Evolutionary conservation across 2,329 filamentous ascomycete genomes (phyloP), one percentile per base, ranked within the genome.

Genomic region (Aspergillus uvarum): DNA sequence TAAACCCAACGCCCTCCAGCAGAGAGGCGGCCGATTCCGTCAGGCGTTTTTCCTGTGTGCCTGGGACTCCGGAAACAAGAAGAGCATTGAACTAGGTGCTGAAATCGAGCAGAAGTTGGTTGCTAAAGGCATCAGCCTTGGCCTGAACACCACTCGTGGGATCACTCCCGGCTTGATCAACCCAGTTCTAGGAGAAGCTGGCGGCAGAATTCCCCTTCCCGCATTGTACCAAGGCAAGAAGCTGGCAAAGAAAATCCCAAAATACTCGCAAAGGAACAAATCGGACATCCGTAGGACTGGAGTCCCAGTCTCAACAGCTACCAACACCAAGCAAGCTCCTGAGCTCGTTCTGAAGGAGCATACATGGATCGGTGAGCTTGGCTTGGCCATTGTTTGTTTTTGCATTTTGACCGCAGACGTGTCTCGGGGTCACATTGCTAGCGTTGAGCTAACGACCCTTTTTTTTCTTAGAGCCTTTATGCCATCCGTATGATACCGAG

Each of bases 1-100:
- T 2, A 58, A 54, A 0, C 47, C 54, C 1, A 74, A 74, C 22
- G 64, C 70, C 10, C 55, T 75, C 1, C 70, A 74, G 58, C 70
- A 71, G 54, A 63, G 68, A 3, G 56, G 60, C 8, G 69, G 68
- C 7, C 51, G 71, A 8, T 73, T 72, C 54, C 63, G 72, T 1
- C 63, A 68, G 47, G 59, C 56, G 0, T 72, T 71, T 35, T 35
- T 58, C n/a, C 52, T 74, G 53, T 31, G 69, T 12, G 64, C 71
- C 4, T 74, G 72, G 71, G 66, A 66, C 4, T 64, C 67, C 1
- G 65, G 68, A 2, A 70, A 68, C 51, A 67, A 65, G 48, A 49
- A 59, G 12, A 72, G 69, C 12, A 51, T 50, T 10, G 35, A 60
- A 5, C 51, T 65, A 5, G 64, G 63, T 5, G 44, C 52, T 1